Evolutionary conservation across 345 rosid species (phyloP).

Genomic region (Lepidium didymum): DNA sequence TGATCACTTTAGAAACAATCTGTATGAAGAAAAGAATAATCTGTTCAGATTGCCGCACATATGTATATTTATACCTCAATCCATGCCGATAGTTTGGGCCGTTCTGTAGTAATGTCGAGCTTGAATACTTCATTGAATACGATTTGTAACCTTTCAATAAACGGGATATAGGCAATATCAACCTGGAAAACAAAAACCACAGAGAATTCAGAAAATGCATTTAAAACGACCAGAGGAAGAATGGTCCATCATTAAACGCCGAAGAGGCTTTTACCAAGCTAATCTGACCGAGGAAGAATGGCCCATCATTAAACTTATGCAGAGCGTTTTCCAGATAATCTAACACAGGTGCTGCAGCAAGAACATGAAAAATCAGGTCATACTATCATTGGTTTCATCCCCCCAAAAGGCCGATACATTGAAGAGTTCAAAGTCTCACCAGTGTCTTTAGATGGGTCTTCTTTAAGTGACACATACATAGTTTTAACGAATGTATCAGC

Average conservation of each 20-base stretch:
- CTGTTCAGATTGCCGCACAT: background rate
- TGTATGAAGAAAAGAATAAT: background rate
- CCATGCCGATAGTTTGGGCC: slow-evolving; percentile 77
- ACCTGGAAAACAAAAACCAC: slow-evolving; percentile 36
- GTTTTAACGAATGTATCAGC: slow-evolving; percentile 42
- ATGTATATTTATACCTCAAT: slow-evolving; percentile 46
- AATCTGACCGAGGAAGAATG: slow-evolving; percentile 80
- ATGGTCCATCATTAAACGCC: background rate
- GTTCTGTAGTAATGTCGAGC: slow-evolving; percentile 51
- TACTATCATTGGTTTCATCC: background rate
- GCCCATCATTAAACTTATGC: slow-evolving; percentile 63
- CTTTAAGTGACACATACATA: slow-evolving; percentile 50
- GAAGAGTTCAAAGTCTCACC: slow-evolving; percentile 32
- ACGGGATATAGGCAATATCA: slow-evolving; percentile 67
- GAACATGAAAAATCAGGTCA: background rate
- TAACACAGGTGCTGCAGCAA: slow-evolving; percentile 54
- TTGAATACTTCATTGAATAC: slow-evolving; percentile 43
- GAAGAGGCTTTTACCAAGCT: slow-evolving; percentile 46
- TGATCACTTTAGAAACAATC: background rate
- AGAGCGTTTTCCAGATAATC: slow-evolving; percentile 70
- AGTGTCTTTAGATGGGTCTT: slow-evolving; percentile 46
- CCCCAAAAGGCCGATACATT: background rate
- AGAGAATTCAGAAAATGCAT: background rate
- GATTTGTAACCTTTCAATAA: slow-evolving; percentile 56
- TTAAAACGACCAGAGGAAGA: background rate